These are phyloP conservation scores for Diversispora epigaea DNA, from an alignment of 192 early-diverging fungal genomes.

Conservation along the genomic window DNA sequence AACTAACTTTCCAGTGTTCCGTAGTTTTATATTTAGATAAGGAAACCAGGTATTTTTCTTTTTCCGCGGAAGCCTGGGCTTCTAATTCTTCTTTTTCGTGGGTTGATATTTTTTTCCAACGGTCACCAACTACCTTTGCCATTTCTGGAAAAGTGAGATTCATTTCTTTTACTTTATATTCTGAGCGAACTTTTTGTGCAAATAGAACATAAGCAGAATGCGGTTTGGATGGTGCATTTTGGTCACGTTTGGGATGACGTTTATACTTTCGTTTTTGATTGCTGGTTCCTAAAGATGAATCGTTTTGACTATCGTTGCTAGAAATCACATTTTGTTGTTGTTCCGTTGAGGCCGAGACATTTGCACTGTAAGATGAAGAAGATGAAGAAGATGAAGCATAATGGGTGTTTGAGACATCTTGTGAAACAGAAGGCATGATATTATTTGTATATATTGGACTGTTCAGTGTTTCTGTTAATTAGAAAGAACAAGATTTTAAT, in stretches of 20 bases:
- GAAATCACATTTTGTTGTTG: no score
- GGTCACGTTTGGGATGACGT: conserved; percentile 49
- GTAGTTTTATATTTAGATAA: conserved; percentile 43
- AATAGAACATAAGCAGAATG: conserved; percentile 53
- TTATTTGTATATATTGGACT: no score
- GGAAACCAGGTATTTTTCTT: conserved; percentile 37
- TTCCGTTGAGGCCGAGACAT: no score
- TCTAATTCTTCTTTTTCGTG: conserved; percentile 42
- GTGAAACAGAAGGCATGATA: no score
- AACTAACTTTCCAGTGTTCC: conserved; percentile 36
- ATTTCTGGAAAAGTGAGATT: conserved; percentile 47
- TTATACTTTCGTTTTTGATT: conserved; percentile 45
- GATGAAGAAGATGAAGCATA: no score
- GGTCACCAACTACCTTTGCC: conserved; percentile 49
- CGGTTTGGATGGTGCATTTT: conserved; percentile 48
- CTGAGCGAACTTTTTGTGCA: conserved; percentile 45
- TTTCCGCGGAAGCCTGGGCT: conserved; percentile 28
- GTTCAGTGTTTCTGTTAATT: no score
- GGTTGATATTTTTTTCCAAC: conserved; percentile 43
- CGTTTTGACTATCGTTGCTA: no score
- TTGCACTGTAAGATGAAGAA: no score
- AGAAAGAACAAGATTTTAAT: no score
- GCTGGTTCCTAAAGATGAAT: no score
- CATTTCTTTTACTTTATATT: conserved; percentile 30
- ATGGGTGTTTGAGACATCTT: no score